phyloP scores from a whole-genome alignment of 2,329 filamentous ascomycete genomes.

The Arthroderma sp. region DNA sequence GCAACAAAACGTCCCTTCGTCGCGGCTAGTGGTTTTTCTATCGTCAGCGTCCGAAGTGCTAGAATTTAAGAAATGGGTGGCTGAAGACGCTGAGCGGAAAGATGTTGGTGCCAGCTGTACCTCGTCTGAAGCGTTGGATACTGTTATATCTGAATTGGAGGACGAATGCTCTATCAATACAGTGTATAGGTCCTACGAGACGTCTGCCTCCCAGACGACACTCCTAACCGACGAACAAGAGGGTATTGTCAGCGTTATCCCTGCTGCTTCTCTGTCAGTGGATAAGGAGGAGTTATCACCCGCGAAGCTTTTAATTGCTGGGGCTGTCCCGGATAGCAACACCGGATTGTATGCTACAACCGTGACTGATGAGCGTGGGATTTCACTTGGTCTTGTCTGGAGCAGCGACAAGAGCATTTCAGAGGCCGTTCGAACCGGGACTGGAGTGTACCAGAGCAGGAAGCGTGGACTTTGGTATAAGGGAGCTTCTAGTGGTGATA shows the following conservation, averaged over 20 bases:
- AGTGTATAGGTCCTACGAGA: slow-evolving; percentile 29
- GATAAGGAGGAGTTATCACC: slow-evolving; percentile 52
- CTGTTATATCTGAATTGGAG: slow-evolving; percentile 19
- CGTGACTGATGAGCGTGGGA: slow-evolving; percentile 76
- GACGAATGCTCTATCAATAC: slow-evolving; percentile 30
- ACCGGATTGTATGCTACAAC: slow-evolving; percentile 82
- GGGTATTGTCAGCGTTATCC: slow-evolving; percentile 58
- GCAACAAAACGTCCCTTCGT: slow-evolving; percentile 41
- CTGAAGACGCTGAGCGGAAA: slow-evolving; percentile 26
- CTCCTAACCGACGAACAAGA: slow-evolving; percentile 38
- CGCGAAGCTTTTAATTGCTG: slow-evolving; percentile 57
- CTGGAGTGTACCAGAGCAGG: slow-evolving; percentile 87
- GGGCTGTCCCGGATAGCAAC: slow-evolving; percentile 66
- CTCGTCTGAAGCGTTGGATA: slow-evolving; percentile 20
- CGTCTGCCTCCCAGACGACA: slow-evolving; percentile 34
- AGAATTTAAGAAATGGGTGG: slow-evolving; percentile 31
- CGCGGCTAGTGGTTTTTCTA: slow-evolving; percentile 47
- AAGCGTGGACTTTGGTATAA: slow-evolving; percentile 96
- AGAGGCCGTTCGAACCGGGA: slow-evolving; percentile 69
- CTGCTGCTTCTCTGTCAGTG: slow-evolving; percentile 57
- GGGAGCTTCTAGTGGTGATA: slow-evolving; percentile 85
- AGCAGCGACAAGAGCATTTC: slow-evolving; percentile 82
- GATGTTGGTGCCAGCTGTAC: slow-evolving; percentile 26
- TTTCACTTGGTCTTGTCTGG: slow-evolving; percentile 82
- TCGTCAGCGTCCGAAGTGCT: slow-evolving; percentile 28